Base-by-base conservation (phyloP, 2,329 filamentous ascomycete species). In the Trichothecium roseum region DNA sequence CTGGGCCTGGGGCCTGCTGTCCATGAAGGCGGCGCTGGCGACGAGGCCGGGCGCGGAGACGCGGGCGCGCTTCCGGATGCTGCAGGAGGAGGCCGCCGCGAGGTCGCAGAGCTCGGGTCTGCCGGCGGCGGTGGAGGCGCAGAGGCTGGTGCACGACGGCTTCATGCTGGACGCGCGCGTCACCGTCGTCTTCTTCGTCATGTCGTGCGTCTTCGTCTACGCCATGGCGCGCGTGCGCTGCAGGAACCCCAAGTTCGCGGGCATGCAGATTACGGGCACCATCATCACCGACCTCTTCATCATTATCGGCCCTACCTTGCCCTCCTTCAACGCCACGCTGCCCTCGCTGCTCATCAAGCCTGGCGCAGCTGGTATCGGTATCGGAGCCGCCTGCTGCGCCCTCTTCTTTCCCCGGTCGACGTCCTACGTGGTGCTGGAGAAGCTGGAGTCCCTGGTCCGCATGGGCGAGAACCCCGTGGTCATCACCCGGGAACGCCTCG, bases 351-450 rank as follows among this genome's bases (percentile, higher is more conserved):
- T 70, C 15, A 53, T 69, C 3, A 61, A 64, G 28, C 68, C 68
- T 1, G 62, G 59, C 2, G 63, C 62, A 1, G 56, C 65, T 14
- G 66, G 63, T 0, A 52, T 64, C 6, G 68, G 60, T 0, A 45
- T 71, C 1, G 68, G 66, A 1, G 36, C 63, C 3, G 58, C 52
- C 4, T 65, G 59, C 30, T 61, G 56, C 5, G 34, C 71, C 1
- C 37, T 71, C 4, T 52, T 71, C 30, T 70, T 71, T 36, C 68
- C 68, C 0, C 59, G 60, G 28, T 71, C 68, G 0, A 66, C 68
- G 0, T 68, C 66, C 0, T 59, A 61, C 17, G 50, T 57, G 3
- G 58, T 66, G 1, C 46, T 71, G 0, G 44, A 46, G 8, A 40
- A 53, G 10, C 47, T 60, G 29, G 48, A 53, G 29, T 49, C 50